Percentiles rank a stretch among this genome's conserved stretches.
These are phyloP conservation scores for Hypoxylon lenormandii DNA, from an alignment of 495 filamentous ascomycete genomes.

Conservation along the genomic window DNA sequence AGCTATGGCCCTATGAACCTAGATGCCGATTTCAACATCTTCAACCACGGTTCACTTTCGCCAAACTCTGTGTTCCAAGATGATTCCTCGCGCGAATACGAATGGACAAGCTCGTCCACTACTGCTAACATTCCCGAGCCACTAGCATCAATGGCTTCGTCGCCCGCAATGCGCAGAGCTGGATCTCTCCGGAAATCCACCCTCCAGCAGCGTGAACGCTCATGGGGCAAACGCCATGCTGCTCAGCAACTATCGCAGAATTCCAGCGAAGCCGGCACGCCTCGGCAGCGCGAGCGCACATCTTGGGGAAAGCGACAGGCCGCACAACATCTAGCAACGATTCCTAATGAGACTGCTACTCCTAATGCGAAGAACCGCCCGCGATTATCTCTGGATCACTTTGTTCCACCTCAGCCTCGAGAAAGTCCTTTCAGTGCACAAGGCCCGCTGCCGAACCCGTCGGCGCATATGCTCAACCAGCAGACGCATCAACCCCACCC, in stretches of 20 bases:
- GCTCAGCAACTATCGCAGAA: conserved; percentile 61
- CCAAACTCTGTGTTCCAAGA: conserved; percentile 61
- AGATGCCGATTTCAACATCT: conserved; percentile 74
- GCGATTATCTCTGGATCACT: conserved; percentile 81
- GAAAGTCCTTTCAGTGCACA: conserved; percentile 73
- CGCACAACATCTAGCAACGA: conserved; percentile 58
- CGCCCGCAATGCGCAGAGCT: conserved; percentile 63
- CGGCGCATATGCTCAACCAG: conserved; percentile 63
- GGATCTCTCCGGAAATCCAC: conserved; percentile 87
- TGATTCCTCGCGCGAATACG: conserved; percentile 59
- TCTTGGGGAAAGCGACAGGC: conserved; percentile 66
- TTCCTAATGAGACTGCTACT: conserved; percentile 62
- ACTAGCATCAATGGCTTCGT: conserved; percentile 46
- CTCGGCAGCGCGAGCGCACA: conserved; percentile 47
- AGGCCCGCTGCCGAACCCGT: conserved; percentile 65
- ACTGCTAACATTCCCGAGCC: conserved; percentile 50
- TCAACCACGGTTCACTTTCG: conserved; percentile 66
- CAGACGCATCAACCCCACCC: conserved; percentile 76
- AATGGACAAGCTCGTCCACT: conserved; percentile 51
- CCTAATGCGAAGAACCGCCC: conserved; percentile 67
- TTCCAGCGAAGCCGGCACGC: conserved; percentile 62
- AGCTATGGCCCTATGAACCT: conserved; percentile 76
- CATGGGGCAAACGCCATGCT: conserved; percentile 66
- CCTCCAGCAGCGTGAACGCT: conserved; percentile 80
- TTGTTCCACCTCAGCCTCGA: conserved; percentile 68